Conservation (phyloP, 1,284 basidiomycete species). For the Ganoderma sinense region DNA sequence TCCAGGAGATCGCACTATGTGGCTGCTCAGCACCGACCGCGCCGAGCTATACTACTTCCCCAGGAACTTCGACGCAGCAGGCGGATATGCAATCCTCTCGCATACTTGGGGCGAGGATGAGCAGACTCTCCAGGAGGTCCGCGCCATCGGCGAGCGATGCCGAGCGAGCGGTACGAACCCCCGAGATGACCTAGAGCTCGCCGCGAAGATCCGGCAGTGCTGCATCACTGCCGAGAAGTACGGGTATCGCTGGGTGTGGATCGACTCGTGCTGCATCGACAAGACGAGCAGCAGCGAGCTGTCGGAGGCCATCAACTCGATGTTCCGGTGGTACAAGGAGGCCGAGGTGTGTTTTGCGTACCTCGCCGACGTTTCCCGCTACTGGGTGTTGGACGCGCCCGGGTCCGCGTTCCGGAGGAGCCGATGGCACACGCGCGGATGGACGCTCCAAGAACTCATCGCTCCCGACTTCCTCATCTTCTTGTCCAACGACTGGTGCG, state of each 20-base stretch:
- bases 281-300: conserved; percentile 1
- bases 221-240: background rate
- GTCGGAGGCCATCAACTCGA: background rate
- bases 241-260: background rate
- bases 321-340: background rate
- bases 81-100: background rate
- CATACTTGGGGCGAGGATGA: background rate
- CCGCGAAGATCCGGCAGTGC: background rate
- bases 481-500: background rate
- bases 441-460: background rate
- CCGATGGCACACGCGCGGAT: background rate
- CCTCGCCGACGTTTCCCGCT: background rate
- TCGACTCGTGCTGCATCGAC: background rate
- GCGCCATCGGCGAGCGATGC: background rate
- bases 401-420: background rate
- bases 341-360: background rate
- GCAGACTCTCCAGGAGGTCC: background rate
- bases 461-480: background rate
- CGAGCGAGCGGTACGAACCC: background rate
- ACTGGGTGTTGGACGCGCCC: background rate
- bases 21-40: background rate
- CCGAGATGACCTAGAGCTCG: background rate
- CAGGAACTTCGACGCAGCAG: background rate
- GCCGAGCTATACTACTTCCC: background rate
- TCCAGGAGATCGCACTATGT: background rate